Percentiles rank a stretch among this genome's conserved stretches.
Evolutionary conservation across 495 filamentous ascomycete species (phyloP).

Genomic region (Penicillium goetzii): DNA sequence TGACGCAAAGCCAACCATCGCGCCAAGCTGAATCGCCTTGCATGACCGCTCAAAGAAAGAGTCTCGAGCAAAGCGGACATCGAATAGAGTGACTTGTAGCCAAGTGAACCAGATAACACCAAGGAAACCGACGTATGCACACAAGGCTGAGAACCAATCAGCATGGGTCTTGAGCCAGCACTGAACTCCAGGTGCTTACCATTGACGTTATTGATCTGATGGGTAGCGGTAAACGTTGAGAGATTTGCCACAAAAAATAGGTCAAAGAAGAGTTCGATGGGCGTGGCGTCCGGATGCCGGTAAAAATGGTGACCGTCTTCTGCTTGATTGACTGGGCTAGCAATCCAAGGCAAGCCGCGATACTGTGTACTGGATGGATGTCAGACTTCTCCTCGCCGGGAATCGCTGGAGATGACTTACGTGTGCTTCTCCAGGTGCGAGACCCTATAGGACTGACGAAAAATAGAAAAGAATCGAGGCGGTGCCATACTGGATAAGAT

Average conservation of each 20-base stretch:
- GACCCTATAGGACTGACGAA: constrained; percentile 26
- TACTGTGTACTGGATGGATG: not conserved
- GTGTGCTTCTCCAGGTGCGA: constrained; percentile 12
- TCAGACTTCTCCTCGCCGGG: not conserved
- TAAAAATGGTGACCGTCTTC: constrained; percentile 33
- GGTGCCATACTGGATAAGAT: constrained; percentile 20
- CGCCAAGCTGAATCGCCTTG: constrained; percentile 64
- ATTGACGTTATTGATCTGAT: constrained; percentile 55
- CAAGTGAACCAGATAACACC: constrained; percentile 73
- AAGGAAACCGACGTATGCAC: constrained; percentile 65
- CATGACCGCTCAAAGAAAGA: constrained; percentile 66
- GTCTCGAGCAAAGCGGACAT: constrained; percentile 70
- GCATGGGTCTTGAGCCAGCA: constrained; percentile 3
- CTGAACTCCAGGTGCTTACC: constrained; percentile 25
- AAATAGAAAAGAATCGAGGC: constrained; percentile 16
- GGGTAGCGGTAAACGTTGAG: constrained; percentile 62
- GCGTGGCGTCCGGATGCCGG: constrained; percentile 51
- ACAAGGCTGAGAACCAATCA: constrained; percentile 36
- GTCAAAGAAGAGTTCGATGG: constrained; percentile 69
- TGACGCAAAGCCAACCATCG: constrained; percentile 67
- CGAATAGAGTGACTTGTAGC: constrained; percentile 68
- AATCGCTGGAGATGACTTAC: constrained; percentile 23
- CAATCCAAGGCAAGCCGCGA: constrained; percentile 37
- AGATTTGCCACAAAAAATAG: constrained; percentile 72
- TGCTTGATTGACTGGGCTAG: constrained; percentile 37